Evolutionary conservation across 495 filamentous ascomycete genomes (phyloP).

Genomic region (Saxophila tyrrhenica): DNA sequence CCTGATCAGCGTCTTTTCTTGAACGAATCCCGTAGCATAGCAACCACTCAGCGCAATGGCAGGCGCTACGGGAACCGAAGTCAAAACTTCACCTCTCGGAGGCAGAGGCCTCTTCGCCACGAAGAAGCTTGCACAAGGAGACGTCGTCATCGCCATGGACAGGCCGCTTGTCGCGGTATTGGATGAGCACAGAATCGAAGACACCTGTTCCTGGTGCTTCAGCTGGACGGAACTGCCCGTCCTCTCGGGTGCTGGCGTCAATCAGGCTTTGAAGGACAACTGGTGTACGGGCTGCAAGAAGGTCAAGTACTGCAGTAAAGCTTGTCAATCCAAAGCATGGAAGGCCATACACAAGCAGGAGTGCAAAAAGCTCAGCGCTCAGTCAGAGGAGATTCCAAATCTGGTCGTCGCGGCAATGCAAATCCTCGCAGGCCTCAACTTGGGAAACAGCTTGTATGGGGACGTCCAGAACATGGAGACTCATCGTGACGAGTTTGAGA

Average conservation of each 20-base stretch:
- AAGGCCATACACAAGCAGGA: slow-evolving; percentile 47
- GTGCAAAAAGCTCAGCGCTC: slow-evolving; percentile 39
- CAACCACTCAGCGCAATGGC: background rate
- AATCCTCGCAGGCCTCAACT: slow-evolving; percentile 27
- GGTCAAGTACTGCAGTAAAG: slow-evolving; percentile 56
- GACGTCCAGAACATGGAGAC: slow-evolving; percentile 37
- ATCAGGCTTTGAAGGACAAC: slow-evolving; percentile 30
- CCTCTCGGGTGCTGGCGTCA: slow-evolving; percentile 15
- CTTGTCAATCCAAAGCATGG: slow-evolving; percentile 56
- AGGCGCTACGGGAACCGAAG: background rate
- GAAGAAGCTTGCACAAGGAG: slow-evolving; percentile 17
- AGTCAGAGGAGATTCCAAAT: slow-evolving; percentile 38
- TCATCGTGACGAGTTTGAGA: slow-evolving; percentile 36
- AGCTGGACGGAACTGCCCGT: slow-evolving; percentile 23
- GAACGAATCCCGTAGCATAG: too few species aligned
- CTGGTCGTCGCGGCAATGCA: slow-evolving; percentile 45
- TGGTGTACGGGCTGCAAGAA: slow-evolving; percentile 51
- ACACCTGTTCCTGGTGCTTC: slow-evolving; percentile 33
- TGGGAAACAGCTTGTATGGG: slow-evolving; percentile 28
- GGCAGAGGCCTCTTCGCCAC: slow-evolving; percentile 30
- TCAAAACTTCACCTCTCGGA: slow-evolving; percentile 7
- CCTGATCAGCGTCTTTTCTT: background rate
- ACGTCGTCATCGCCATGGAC: slow-evolving; percentile 19
- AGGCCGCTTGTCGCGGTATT: slow-evolving; percentile 26
- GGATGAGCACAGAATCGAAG: slow-evolving; percentile 20